A percentile compares a stretch with the other conserved stretches of the same genome.
phyloP scores from a whole-genome alignment of 768 basidiomycete genomes.

The Mrakia blollopis region DNA sequence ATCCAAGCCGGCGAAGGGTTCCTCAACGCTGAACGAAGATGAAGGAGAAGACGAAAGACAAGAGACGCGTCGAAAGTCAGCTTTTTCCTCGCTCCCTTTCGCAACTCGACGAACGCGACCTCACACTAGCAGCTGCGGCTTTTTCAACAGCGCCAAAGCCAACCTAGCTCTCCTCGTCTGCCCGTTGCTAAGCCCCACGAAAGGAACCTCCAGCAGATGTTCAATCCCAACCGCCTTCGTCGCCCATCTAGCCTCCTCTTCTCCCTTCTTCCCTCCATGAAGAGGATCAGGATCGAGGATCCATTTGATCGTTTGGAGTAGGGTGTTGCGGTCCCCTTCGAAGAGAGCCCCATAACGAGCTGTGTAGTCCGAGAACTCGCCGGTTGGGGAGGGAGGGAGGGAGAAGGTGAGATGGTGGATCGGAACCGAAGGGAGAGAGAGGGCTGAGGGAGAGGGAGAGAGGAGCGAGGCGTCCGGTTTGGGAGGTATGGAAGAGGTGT shows the following conservation, averaged over 20 bases:
- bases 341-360: conserved; percentile 84
- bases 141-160: conserved; percentile 63
- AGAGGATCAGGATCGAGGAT: conserved; percentile 23
- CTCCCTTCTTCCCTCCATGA: conserved; percentile 9
- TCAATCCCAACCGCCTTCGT: conserved; percentile 56
- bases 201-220: conserved; percentile 69
- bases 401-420: conserved; percentile 53
- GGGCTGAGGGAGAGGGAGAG: conserved; percentile 52
- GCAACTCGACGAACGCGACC: background rate
- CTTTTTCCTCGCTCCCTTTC: background rate
- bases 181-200: conserved; percentile 82
- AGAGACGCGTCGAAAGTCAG: conserved; percentile 3
- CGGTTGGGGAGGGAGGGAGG: conserved; percentile 40
- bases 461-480: no score
- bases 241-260: conserved; percentile 52
- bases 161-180: conserved; percentile 85
- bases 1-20: conserved; percentile 42
- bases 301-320: conserved; percentile 50
- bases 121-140: conserved; percentile 69
- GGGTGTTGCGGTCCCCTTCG: conserved; percentile 74
- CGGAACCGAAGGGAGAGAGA: conserved; percentile 50
- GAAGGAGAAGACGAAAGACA: background rate
- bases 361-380: conserved; percentile 86
- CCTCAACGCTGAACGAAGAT: conserved; percentile 21
- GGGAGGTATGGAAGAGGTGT: background rate